Evolutionary conservation across 2,329 filamentous ascomycete species (phyloP).

Genomic region (Ophiocordyceps robertsii): DNA sequence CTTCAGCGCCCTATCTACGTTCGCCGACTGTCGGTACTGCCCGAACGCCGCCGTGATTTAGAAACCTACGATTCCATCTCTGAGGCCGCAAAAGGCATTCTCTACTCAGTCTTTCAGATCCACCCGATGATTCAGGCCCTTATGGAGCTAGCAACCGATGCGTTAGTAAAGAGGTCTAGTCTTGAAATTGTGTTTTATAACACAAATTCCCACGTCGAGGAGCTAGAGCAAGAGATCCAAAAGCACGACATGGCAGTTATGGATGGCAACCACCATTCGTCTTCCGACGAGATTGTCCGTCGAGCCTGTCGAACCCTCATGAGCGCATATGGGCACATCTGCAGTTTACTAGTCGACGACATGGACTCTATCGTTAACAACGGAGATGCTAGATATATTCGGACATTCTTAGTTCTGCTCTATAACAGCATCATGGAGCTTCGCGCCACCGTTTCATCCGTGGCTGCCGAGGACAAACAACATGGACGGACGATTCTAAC

Average conservation of each 20-base stretch:
- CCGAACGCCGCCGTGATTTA: constrained; percentile 49
- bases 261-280: constrained; percentile 34
- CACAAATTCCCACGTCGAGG: constrained; percentile 51
- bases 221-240: constrained; percentile 51
- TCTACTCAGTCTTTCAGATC: constrained; percentile 55
- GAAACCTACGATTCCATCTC: constrained; percentile 46
- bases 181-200: constrained; percentile 57
- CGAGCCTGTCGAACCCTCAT: constrained; percentile 50
- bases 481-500: constrained; percentile 26
- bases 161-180: constrained; percentile 46
- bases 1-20: constrained; percentile 49
- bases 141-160: constrained; percentile 47
- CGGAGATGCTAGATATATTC: constrained; percentile 52
- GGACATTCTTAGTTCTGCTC: constrained; percentile 47
- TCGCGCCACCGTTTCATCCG: constrained; percentile 35
- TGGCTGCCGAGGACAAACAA: no score
- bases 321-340: constrained; percentile 52
- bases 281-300: constrained; percentile 46
- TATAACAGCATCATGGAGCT: constrained; percentile 58
- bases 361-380: constrained; percentile 52
- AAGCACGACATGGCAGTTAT: constrained; percentile 37
- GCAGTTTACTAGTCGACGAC: constrained; percentile 44
- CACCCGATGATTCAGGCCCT: constrained; percentile 56
- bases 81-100: constrained; percentile 51
- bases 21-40: constrained; percentile 47